Evolutionary conservation across 2,329 filamentous ascomycete species (phyloP).

Genomic region (Colletotrichum caudatum): DNA sequence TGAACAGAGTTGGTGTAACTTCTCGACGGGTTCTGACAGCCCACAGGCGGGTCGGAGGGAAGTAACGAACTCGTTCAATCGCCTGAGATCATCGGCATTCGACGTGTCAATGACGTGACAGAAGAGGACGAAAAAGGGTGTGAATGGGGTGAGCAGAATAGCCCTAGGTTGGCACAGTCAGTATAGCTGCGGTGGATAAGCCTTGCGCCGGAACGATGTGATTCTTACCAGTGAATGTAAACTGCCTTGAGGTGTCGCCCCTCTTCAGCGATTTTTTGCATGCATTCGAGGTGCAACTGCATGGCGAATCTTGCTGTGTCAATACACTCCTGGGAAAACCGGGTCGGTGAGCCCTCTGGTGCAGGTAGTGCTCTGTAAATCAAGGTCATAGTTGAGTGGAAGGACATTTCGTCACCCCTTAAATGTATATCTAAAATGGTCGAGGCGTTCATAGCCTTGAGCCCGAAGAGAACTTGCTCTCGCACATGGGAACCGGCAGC

Average conservation of each 20-base stretch:
- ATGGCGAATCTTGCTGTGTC: constrained; percentile 63
- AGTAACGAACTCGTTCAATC: constrained; percentile 67
- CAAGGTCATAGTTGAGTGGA: constrained; percentile 62
- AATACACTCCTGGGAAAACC: constrained; percentile 63
- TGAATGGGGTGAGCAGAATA: constrained; percentile 68
- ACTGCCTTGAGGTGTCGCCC: constrained; percentile 57
- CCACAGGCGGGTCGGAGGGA: constrained; percentile 49
- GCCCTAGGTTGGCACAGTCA: constrained; percentile 54
- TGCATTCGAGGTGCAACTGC: constrained; percentile 58
- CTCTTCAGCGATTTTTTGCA: constrained; percentile 51
- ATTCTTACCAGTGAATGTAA: constrained; percentile 64
- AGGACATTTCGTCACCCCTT: constrained; percentile 60
- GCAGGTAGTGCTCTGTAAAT: constrained; percentile 66
- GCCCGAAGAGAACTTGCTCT: constrained; percentile 52
- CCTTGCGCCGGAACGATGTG: not conserved
- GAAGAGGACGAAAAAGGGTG: constrained; percentile 71
- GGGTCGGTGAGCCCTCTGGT: constrained; percentile 54
- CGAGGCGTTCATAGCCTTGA: constrained; percentile 54
- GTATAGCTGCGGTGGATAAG: constrained; percentile 36
- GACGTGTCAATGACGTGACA: constrained; percentile 68
- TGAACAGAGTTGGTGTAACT: constrained; percentile 71
- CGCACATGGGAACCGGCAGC: constrained; percentile 52
- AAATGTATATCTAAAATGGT: constrained; percentile 59
- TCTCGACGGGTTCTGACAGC: constrained; percentile 47
- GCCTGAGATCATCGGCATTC: constrained; percentile 63